These are phyloP conservation scores for Eleusine indica DNA, from an alignment of 176 grass and related monocot species.

Conservation along the genomic window DNA sequence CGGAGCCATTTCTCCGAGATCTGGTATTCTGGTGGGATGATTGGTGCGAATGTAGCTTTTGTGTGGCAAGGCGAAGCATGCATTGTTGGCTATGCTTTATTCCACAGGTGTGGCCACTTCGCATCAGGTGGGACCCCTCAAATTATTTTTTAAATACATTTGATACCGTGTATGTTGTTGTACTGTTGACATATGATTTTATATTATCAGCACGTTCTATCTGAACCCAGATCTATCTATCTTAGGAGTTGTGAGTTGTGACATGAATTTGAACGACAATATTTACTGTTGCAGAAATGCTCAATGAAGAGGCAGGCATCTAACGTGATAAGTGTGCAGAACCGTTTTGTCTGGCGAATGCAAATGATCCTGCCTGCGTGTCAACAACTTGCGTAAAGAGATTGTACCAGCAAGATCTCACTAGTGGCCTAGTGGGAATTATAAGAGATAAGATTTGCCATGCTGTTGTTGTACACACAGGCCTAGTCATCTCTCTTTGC, in stretches of 20 bases:
- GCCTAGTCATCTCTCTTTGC: no score
- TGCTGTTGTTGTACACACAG: no score
- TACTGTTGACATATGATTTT: neutral
- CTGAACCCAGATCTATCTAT: conserved; percentile 1
- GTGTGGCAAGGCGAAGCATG: conserved; percentile 22
- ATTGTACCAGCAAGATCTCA: no score
- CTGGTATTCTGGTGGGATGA: conserved; percentile 6
- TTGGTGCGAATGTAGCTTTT: conserved; percentile 16
- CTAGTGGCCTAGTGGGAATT: no score
- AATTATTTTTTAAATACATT: neutral
- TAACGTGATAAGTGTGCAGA: no score
- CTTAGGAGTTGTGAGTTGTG: neutral
- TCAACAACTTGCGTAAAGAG: no score
- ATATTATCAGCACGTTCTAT: neutral
- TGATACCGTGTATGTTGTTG: neutral
- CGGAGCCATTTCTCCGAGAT: conserved; percentile 49
- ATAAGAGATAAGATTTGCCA: no score
- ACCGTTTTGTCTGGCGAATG: no score
- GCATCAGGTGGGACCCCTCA: conserved; percentile 27
- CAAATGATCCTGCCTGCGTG: no score
- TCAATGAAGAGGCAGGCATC: neutral
- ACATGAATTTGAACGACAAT: neutral
- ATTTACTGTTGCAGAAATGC: neutral
- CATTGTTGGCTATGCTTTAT: conserved; percentile 28
- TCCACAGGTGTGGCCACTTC: conserved; percentile 20